Base-by-base conservation (phyloP, 495 filamentous ascomycete species). In the Penicillium atrosanguineum region DNA sequence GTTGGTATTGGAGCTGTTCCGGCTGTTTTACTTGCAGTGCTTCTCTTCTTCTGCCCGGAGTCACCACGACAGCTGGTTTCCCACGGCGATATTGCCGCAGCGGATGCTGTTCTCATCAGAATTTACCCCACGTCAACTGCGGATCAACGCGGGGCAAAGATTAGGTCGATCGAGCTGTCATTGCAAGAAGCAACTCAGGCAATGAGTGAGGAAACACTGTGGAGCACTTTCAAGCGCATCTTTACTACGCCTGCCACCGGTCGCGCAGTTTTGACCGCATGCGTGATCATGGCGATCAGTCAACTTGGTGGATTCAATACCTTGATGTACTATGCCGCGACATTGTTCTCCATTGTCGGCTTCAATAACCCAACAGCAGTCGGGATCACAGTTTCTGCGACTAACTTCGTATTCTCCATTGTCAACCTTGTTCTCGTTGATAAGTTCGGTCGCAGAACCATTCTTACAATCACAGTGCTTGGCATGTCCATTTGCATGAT, bases 351-450 rank as follows among this genome's bases (percentile, higher is more conserved):
- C 5, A 67, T 78, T 1, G 79, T 82, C 23, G 79, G 79, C 6
- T 81, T 82, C 57, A 52, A 52, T 18, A 76, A 80, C 39, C 70
- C 79, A 3, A 70, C 72, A 0, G 77, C 79, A 2, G 79, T 81
- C 6, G 72, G 74, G 4, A 71, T 72, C 19, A 72, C 78, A 23
- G 70, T 82, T 25, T 77, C 74, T 4, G 79, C 59, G 1, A 79
- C 77, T 0, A 83, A 82, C 46, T 80, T 81, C 53, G 42, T 81
- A 55, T 77, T 82, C 48, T 76, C 71, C 5, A 65, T 69, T 21
- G 65, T 81, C 37, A 81, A 79, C 46, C 59, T 81, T 28, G 57
- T 73, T 34, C 38, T 78, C 12, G 72, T 82, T 20, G 80, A 83
- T 52, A 59, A 57, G 16, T 65, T 80, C 25, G 77, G 80, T 14